Evolutionary conservation across 805 yeast genomes (phyloP).

Genomic region (Kregervanrija fluxuum): DNA sequence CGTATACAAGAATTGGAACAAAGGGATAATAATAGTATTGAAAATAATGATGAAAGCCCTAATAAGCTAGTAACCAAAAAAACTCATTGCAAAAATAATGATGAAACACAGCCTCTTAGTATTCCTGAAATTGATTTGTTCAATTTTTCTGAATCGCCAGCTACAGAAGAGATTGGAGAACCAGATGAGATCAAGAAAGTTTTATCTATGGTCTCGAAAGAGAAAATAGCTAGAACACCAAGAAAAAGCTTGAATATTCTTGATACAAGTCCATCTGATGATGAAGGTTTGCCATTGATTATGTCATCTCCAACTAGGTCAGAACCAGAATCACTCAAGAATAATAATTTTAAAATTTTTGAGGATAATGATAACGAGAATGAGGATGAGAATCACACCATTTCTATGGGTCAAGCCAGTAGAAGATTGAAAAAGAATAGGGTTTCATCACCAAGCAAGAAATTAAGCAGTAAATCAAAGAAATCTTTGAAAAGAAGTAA

Average conservation of each 20-base stretch:
- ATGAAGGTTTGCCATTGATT: conserved; percentile 6
- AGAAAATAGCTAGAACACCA: conserved; percentile 2
- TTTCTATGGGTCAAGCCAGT: not conserved
- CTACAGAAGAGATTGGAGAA: too few species aligned
- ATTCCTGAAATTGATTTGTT: too few species aligned
- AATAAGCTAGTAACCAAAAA: too few species aligned
- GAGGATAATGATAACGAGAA: conserved; percentile 1
- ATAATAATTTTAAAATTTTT: conserved; percentile 1
- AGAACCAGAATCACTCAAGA: conserved; percentile 1
- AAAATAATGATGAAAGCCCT: too few species aligned
- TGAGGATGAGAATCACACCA: not conserved
- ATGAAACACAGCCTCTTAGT: too few species aligned
- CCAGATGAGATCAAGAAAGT: too few species aligned
- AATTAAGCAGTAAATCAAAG: not conserved
- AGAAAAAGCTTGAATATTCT: conserved; percentile 3
- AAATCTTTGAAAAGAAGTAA: conserved; percentile 1
- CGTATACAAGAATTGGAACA: too few species aligned
- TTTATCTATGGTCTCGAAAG: too few species aligned
- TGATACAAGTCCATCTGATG: conserved; percentile 7
- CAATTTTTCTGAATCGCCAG: too few species aligned
- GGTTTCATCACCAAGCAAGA: conserved; percentile 1
- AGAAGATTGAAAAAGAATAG: conserved; percentile 1
- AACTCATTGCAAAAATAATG: too few species aligned
- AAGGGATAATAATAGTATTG: too few species aligned
- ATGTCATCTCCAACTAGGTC: conserved; percentile 6